Conservation (phyloP, 1,284 basidiomycete species). For the Grifola frondosa region DNA sequence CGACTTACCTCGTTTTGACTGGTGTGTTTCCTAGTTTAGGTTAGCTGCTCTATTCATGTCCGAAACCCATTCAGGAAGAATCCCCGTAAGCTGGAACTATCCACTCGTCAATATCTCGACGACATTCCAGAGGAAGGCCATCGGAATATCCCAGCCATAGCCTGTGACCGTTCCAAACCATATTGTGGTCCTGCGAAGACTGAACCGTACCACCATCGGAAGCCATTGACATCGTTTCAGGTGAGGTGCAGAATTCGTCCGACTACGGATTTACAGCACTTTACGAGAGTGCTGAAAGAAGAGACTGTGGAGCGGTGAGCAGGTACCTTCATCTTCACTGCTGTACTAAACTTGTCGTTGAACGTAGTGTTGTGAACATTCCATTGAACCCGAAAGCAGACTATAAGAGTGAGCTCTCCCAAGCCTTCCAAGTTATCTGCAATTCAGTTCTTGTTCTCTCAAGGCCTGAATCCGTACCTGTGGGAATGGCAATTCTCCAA, state of each 20-base stretch:
- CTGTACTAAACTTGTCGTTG: slow-evolving; percentile 1
- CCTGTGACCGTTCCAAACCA: slow-evolving; percentile 35
- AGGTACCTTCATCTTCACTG: neutral
- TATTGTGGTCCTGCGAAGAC: slow-evolving; percentile 40
- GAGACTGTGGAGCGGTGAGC: slow-evolving; percentile 41
- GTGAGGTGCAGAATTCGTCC: slow-evolving; percentile 36
- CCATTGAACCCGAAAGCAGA: slow-evolving; percentile 54
- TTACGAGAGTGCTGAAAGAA: slow-evolving; percentile 39
- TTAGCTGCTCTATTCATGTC: slow-evolving; percentile 7
- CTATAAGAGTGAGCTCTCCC: slow-evolving; percentile 42
- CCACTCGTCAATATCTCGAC: neutral
- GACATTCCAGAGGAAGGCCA: slow-evolving; percentile 5
- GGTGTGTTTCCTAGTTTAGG: slow-evolving; percentile 41
- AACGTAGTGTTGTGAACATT: slow-evolving; percentile 49
- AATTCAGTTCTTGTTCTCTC: neutral
- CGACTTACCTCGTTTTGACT: slow-evolving; percentile 68
- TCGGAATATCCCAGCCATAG: slow-evolving; percentile 25
- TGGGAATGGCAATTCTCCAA: slow-evolving; percentile 56
- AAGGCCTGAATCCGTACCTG: slow-evolving; percentile 37
- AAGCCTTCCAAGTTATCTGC: slow-evolving; percentile 1
- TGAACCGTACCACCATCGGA: slow-evolving; percentile 40
- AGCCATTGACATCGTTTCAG: slow-evolving; percentile 55
- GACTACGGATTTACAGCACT: slow-evolving; percentile 51
- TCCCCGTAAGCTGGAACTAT: slow-evolving; percentile 29
- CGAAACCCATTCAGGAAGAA: slow-evolving; percentile 48